Evolutionary conservation across 2,329 filamentous ascomycete species (phyloP).

Genomic region (Magnaporthiopsis poae): DNA sequence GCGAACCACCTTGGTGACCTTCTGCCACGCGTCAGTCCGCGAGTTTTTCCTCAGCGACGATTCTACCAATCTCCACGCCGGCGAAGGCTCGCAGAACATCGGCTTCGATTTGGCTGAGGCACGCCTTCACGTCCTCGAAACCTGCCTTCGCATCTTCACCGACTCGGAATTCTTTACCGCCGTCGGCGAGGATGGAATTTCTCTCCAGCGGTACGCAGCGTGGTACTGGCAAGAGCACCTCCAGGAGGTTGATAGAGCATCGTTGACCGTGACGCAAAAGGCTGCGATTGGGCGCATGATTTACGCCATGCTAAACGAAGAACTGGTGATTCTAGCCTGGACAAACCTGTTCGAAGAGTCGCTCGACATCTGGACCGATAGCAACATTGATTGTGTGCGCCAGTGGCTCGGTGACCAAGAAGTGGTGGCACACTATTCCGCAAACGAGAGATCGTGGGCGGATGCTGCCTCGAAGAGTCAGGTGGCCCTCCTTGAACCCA

Average conservation of each 20-base stretch:
- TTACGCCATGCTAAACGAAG: conserved; percentile 3
- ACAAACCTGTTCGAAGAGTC: conserved; percentile 9
- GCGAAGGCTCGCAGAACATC: background rate
- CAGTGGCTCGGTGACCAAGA: conserved; percentile 3
- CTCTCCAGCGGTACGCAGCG: conserved; percentile 6
- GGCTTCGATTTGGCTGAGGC: conserved; percentile 1
- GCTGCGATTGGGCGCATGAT: background rate
- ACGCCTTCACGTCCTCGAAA: conserved; percentile 3
- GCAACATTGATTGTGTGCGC: conserved; percentile 5
- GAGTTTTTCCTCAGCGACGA: conserved; percentile 6
- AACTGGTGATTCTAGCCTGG: conserved; percentile 7
- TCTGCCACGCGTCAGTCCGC: conserved; percentile 6
- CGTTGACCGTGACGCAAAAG: background rate
- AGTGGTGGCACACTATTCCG: background rate
- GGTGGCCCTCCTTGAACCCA: conserved; percentile 1
- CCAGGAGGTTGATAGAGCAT: background rate
- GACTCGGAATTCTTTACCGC: conserved; percentile 4
- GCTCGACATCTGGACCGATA: conserved; percentile 8
- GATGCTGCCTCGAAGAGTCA: background rate
- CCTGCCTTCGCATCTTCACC: conserved; percentile 7
- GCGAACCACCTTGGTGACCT: conserved; percentile 4
- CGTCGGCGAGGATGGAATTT: conserved; percentile 1
- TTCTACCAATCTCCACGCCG: conserved; percentile 1
- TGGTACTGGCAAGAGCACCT: conserved; percentile 9
- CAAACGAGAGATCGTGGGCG: conserved; percentile 5